Base-by-base conservation (phyloP, 1,139 yeast species). In the Yamadazyma triangularis region DNA sequence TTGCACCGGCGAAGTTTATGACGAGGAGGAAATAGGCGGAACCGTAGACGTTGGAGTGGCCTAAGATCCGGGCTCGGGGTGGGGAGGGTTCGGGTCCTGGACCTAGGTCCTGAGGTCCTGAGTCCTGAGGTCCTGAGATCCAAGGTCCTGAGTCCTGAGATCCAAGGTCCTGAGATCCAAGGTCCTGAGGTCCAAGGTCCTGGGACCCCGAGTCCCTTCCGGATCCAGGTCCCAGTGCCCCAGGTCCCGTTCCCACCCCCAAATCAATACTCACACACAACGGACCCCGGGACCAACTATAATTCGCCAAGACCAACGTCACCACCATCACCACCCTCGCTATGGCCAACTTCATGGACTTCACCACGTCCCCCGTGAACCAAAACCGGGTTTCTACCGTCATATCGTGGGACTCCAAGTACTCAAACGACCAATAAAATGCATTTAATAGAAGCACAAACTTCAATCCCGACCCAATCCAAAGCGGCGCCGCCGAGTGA, bases 281-380 rank as follows among this genome's bases (percentile, higher is more conserved):
- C 4, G 95, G 93, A 2, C 95, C 95, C 47, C 79, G 65, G 21
- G 82, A 70, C 96, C 97, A 89, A 27, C 91, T 85, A 43, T 79
- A 69, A 49, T 84, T 82, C 2, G 89, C 93, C 10, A 88, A 83
- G 7, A 84, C 53, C 27, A 88, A 51, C 0, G 89, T 60, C 8
- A 81, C 64, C 16, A 89, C 86, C 28, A 88, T 66, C 5, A 84
- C 77, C 10, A 84, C 60, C 45, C 97, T 71, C 0, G 96, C 86
- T 25, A 58, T 57, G 0, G 87, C 78, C 30, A 82, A 56, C 48
- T 85, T 84, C 32, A 70, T 48, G 8, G 76, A 68, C 31, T 69
- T 68, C 12, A 77, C 32, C 31, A 67, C 46, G 7, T 24, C 30
- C 15, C 65, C 57, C 16, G 58, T 44, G 56, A 26, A 69, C 34